Evolutionary conservation across 306 rosid species (phyloP).

Genomic region (Quercus alba): DNA sequence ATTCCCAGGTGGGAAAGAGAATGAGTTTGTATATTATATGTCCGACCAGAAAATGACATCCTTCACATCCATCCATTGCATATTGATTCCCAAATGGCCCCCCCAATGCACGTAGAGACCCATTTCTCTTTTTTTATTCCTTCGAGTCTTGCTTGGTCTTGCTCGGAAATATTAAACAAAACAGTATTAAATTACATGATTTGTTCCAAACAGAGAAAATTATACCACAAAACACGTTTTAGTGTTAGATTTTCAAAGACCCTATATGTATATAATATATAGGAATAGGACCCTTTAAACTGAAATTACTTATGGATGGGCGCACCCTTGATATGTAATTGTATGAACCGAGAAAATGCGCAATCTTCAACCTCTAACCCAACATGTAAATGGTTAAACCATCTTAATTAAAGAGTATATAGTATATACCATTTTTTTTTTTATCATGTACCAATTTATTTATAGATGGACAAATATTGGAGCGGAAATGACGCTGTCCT

Average conservation of each 20-base stretch:
- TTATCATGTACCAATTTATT: no score
- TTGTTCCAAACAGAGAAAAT: not conserved
- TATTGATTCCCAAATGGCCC: constrained; percentile 12
- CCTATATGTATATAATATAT: not conserved
- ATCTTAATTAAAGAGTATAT: no score
- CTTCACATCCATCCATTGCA: constrained; percentile 15
- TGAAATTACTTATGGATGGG: no score
- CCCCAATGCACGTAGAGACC: constrained; percentile 10
- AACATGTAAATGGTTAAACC: no score
- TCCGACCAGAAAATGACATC: constrained; percentile 43
- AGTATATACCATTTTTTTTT: no score
- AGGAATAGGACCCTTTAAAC: no score
- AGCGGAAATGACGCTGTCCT: no score
- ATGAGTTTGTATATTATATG: constrained; percentile 26
- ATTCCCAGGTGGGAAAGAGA: constrained; percentile 31
- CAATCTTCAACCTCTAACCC: no score
- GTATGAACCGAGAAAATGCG: no score
- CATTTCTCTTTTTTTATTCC: not conserved
- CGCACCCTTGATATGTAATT: no score
- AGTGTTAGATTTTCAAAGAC: constrained; percentile 23
- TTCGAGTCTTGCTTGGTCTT: not conserved
- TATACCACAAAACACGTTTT: constrained; percentile 25
- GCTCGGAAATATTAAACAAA: constrained; percentile 4
- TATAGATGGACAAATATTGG: no score
- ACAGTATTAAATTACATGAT: not conserved